These are phyloP conservation scores for Zizania palustris DNA, from an alignment of 202 grass and related monocot species.

Conservation along the genomic window DNA sequence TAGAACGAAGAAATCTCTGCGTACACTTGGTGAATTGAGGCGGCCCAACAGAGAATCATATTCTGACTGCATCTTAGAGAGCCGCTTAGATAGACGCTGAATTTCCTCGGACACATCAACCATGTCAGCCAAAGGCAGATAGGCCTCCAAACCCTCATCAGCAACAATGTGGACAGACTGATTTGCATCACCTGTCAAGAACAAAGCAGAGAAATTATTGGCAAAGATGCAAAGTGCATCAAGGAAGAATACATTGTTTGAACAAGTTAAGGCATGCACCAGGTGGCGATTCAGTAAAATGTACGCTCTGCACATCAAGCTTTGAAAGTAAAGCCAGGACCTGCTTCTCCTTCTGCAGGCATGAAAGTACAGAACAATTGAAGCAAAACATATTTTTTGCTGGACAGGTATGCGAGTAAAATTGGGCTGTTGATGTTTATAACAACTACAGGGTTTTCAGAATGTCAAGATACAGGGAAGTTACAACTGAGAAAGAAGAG, in stretches of 20 bases:
- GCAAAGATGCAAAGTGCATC: slow-evolving; percentile 15
- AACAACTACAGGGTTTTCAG: slow-evolving; percentile 11
- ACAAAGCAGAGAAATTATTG: slow-evolving; percentile 32
- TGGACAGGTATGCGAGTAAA: neutral
- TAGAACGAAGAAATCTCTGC: slow-evolving; percentile 27
- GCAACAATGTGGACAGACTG: slow-evolving; percentile 94
- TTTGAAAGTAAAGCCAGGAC: slow-evolving; percentile 78
- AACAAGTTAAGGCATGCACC: slow-evolving; percentile 42
- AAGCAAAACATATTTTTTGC: neutral
- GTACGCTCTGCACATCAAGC: slow-evolving; percentile 72
- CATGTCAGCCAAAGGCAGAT: slow-evolving; percentile 93
- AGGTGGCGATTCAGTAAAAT: slow-evolving; percentile 80
- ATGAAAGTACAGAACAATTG: slow-evolving; percentile 16
- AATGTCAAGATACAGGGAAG: slow-evolving; percentile 8
- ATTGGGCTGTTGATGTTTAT: neutral
- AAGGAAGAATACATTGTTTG: slow-evolving; percentile 15
- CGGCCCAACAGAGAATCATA: slow-evolving; percentile 80
- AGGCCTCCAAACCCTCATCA: slow-evolving; percentile 80
- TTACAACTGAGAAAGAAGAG: neutral
- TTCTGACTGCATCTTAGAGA: slow-evolving; percentile 90
- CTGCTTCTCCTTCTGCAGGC: slow-evolving; percentile 76
- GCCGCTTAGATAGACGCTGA: slow-evolving; percentile 81
- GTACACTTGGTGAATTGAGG: slow-evolving; percentile 77
- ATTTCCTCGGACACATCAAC: slow-evolving; percentile 91
- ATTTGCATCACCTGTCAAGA: slow-evolving; percentile 65